Evolutionary conservation across 805 yeast genomes (phyloP).

Genomic region (Candida xiaguanensis): DNA sequence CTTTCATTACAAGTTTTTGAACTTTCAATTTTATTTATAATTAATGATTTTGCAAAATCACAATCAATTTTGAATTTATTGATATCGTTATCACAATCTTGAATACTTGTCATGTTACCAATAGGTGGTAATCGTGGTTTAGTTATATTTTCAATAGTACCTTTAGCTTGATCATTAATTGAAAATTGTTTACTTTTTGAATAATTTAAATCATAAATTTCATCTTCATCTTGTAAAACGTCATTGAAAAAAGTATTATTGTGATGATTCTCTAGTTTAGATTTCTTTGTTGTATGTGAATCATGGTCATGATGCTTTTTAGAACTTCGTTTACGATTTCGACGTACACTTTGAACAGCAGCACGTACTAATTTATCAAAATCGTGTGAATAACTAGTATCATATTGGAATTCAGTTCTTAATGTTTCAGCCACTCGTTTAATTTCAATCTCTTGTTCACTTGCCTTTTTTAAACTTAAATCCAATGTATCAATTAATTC

Average conservation of each 20-base stretch:
- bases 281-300: not conserved
- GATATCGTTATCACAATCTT: conserved; percentile 2
- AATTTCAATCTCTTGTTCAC: conserved; percentile 87
- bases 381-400: conserved; percentile 55
- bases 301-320: conserved; percentile 15
- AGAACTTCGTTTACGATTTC: conserved; percentile 73
- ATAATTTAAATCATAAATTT: conserved; percentile 31
- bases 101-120: conserved; percentile 1
- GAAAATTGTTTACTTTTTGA: conserved; percentile 25
- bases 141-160: conserved; percentile 46
- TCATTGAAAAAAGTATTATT: conserved; percentile 28
- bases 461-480: conserved; percentile 69
- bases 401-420: conserved; percentile 74
- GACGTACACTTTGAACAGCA: conserved; percentile 87
- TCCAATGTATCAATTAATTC: conserved; percentile 80
- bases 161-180: conserved; percentile 37
- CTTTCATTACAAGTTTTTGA: conserved; percentile 61
- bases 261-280: not conserved
- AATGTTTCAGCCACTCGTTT: conserved; percentile 72
- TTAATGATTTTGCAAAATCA: conserved; percentile 10
- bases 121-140: conserved; percentile 29
- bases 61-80: conserved; percentile 4
- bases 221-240: conserved; percentile 35
- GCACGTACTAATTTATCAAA: conserved; percentile 89
- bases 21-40: conserved; percentile 45